Percentiles rank a stretch among this genome's conserved stretches.
These are phyloP conservation scores for Penicillium paneum DNA, from an alignment of 2,329 filamentous ascomycete species.

Conservation along the genomic window DNA sequence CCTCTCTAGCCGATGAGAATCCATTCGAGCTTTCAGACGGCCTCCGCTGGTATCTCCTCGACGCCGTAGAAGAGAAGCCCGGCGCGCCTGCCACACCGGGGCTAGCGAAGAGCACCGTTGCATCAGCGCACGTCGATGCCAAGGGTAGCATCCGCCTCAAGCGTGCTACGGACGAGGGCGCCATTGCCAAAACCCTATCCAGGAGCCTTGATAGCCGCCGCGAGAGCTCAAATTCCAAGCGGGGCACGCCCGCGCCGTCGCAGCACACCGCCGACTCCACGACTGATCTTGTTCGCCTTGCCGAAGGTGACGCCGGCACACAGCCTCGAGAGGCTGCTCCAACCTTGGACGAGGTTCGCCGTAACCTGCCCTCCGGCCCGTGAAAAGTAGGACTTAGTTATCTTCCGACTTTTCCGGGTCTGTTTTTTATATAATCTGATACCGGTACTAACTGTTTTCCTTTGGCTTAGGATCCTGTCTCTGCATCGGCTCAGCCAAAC, in stretches of 20 bases:
- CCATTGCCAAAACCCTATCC: constrained; percentile 72
- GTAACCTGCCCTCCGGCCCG: constrained; percentile 45
- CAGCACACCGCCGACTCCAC: constrained; percentile 34
- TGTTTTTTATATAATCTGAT: constrained; percentile 1
- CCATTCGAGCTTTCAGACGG: constrained; percentile 96
- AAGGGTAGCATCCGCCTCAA: constrained; percentile 62
- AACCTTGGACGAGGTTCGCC: constrained; percentile 49
- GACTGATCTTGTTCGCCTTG: constrained; percentile 35
- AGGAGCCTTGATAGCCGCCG: constrained; percentile 89
- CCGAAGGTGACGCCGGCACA: constrained; percentile 35
- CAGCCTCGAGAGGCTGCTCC: constrained; percentile 39
- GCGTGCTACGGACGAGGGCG: constrained; percentile 60
- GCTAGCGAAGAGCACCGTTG: constrained; percentile 85
- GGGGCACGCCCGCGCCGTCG: constrained; percentile 49
- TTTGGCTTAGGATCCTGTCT: background rate
- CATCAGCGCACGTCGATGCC: constrained; percentile 80
- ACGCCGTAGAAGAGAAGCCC: constrained; percentile 88
- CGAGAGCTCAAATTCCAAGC: constrained; percentile 81
- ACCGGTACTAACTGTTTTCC: background rate
- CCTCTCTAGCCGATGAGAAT: constrained; percentile 79
- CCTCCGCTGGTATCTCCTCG: constrained; percentile 91
- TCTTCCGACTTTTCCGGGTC: constrained; percentile 24
- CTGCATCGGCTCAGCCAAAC: constrained; percentile 2
- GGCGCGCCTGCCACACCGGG: constrained; percentile 90
- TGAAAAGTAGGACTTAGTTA: constrained; percentile 30